Conservation (phyloP, 106 monocot genomes). For the Allium fistulosum region DNA sequence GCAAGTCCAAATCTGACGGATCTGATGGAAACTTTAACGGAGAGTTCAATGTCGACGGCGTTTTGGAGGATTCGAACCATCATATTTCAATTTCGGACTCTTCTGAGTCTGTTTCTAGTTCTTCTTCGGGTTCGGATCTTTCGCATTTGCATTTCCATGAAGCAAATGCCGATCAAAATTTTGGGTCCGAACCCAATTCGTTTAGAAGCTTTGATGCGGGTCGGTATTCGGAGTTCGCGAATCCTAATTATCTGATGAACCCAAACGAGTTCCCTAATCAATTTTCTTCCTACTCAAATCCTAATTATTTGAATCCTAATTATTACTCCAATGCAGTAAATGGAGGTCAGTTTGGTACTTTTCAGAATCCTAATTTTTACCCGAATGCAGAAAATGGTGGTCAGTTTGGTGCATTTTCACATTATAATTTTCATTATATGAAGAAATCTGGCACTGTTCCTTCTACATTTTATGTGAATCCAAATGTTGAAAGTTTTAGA, state of each 20-base stretch:
- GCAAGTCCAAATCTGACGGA: conserved; percentile 3
- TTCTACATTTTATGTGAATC: conserved; percentile 44
- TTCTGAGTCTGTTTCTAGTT: conserved; percentile 6
- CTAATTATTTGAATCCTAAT: neutral
- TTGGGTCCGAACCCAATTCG: conserved; percentile 14
- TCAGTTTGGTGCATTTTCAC: conserved; percentile 5
- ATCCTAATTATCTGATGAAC: neutral
- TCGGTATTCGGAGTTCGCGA: neutral
- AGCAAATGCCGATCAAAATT: conserved; percentile 5
- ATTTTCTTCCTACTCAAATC: neutral
- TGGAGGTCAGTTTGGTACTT: conserved; percentile 2
- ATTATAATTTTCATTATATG: conserved; percentile 50
- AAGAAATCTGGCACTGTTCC: conserved; percentile 39
- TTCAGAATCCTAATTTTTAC: conserved; percentile 4
- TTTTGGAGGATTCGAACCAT: neutral
- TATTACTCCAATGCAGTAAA: neutral
- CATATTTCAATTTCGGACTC: conserved; percentile 2
- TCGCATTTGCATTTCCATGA: conserved; percentile 23
- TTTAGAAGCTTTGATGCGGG: neutral
- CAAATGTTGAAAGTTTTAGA: conserved; percentile 10
- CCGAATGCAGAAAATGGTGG: neutral
- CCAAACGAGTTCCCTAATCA: neutral
- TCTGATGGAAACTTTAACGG: conserved; percentile 1
- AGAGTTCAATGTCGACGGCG: neutral
- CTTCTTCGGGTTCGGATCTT: conserved; percentile 12